Conservation (phyloP, 2,329 filamentous ascomycete genomes). For the Aspergillus transmontanensis region DNA sequence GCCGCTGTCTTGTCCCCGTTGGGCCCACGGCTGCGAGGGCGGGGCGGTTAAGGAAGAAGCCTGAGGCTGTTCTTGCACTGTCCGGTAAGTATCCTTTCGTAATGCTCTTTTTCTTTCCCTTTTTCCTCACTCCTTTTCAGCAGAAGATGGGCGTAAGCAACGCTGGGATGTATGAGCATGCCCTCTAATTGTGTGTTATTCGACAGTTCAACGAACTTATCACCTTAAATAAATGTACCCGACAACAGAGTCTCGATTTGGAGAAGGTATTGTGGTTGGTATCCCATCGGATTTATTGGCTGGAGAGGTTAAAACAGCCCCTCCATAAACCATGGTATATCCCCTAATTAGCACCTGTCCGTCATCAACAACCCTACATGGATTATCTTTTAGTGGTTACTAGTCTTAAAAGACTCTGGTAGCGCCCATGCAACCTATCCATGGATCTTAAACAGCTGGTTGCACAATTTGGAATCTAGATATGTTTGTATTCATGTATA, state of each 20-base stretch:
- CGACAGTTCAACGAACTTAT: background rate
- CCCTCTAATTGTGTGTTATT: background rate
- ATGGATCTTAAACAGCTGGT: background rate
- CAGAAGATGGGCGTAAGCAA: background rate
- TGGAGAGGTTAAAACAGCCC: conserved; percentile 5
- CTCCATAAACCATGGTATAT: conserved; percentile 18
- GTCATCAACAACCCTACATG: conserved; percentile 6
- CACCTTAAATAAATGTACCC: background rate
- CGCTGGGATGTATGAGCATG: background rate
- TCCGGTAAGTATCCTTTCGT: background rate
- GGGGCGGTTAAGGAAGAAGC: conserved; percentile 18
- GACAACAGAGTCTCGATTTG: background rate
- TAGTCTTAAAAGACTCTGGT: background rate
- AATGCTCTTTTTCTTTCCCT: background rate
- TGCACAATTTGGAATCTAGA: background rate
- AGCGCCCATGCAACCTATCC: background rate
- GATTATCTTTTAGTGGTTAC: conserved; percentile 7
- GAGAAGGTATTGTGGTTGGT: background rate
- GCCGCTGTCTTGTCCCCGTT: conserved; percentile 28
- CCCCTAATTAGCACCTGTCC: conserved; percentile 6
- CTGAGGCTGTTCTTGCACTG: conserved; percentile 1
- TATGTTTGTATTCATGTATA: background rate
- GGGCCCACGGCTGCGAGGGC: conserved; percentile 27
- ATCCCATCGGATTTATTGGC: conserved; percentile 3
- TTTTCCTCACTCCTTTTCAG: background rate